Percentiles rank a stretch among this genome's conserved stretches.
These are phyloP conservation scores for Saururus chinensis DNA, from an alignment of 164 flowering plant genomes.

Conservation along the genomic window DNA sequence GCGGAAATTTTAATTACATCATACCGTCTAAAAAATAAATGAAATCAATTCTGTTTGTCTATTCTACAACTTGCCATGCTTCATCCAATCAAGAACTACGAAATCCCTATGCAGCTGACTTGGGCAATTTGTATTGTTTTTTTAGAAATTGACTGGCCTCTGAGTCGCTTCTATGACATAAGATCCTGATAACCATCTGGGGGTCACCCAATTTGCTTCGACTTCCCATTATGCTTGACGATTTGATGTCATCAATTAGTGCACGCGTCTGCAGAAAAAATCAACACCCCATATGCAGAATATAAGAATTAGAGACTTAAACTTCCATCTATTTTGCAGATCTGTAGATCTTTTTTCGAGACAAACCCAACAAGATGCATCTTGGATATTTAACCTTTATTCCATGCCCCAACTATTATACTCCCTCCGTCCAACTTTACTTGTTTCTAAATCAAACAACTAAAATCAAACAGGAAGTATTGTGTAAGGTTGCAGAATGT, in stretches of 20 bases:
- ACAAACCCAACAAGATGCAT: neutral
- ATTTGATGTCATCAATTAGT: conserved; percentile 70
- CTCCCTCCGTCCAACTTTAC: too few species aligned
- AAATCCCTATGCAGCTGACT: conserved; percentile 39
- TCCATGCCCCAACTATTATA: too few species aligned
- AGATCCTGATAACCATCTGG: conserved; percentile 60
- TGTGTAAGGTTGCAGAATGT: too few species aligned
- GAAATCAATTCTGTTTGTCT: too few species aligned
- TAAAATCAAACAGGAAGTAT: too few species aligned
- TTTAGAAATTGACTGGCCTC: conserved; percentile 93
- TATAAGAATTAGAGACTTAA: neutral
- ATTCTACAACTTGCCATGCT: neutral
- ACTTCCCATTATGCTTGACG: conserved; percentile 40
- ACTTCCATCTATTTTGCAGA: neutral
- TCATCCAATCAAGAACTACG: neutral
- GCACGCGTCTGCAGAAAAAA: conserved; percentile 66
- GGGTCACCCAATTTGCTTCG: conserved; percentile 64
- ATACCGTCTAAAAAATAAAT: too few species aligned
- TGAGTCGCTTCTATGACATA: conserved; percentile 83
- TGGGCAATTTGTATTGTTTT: conserved; percentile 92
- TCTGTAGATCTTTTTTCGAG: neutral
- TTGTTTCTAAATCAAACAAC: too few species aligned
- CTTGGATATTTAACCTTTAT: too few species aligned
- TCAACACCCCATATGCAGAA: neutral
- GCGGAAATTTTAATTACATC: too few species aligned